phyloP scores from a whole-genome alignment of 495 filamentous ascomycete genomes.

The Cercophora sp. region DNA sequence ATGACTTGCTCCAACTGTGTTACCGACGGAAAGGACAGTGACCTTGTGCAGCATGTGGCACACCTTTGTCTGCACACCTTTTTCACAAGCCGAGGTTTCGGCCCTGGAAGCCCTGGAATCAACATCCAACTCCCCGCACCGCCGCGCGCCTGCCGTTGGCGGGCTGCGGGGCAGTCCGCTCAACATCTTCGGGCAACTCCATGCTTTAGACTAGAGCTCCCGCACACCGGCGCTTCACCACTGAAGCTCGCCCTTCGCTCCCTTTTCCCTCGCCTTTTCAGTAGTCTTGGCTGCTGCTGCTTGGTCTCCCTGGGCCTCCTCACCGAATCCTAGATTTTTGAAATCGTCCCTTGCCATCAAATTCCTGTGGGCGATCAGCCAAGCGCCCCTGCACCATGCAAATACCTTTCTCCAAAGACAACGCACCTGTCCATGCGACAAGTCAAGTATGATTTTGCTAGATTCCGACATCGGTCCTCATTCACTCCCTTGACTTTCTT shows the following conservation, averaged over 20 bases:
- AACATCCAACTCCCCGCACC: too few species aligned
- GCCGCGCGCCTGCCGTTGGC: too few species aligned
- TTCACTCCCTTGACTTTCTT: constrained; percentile 78
- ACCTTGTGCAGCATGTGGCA: too few species aligned
- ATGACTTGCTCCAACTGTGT: too few species aligned
- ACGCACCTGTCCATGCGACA: constrained; percentile 91
- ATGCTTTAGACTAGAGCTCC: too few species aligned
- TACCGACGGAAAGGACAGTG: too few species aligned
- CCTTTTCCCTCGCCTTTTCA: constrained; percentile 22
- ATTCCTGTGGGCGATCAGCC: too few species aligned
- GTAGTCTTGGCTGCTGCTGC: constrained; percentile 8
- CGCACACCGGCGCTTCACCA: constrained; percentile 30
- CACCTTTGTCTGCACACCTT: too few species aligned
- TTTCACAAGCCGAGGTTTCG: too few species aligned
- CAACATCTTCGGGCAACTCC: too few species aligned
- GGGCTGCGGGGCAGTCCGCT: too few species aligned
- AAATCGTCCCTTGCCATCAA: constrained; percentile 94
- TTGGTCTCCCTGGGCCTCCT: constrained; percentile 12
- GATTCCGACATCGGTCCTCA: constrained; percentile 72
- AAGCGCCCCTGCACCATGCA: neutral
- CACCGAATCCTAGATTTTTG: constrained; percentile 77
- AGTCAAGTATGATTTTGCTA: constrained; percentile 81
- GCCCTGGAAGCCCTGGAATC: too few species aligned
- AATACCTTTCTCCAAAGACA: neutral
- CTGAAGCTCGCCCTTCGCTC: constrained; percentile 42